Percentiles rank a stretch among this genome's conserved stretches.
phyloP scores from a whole-genome alignment of 1,139 yeast genomes.

The Meyerozyma guilliermondii region DNA sequence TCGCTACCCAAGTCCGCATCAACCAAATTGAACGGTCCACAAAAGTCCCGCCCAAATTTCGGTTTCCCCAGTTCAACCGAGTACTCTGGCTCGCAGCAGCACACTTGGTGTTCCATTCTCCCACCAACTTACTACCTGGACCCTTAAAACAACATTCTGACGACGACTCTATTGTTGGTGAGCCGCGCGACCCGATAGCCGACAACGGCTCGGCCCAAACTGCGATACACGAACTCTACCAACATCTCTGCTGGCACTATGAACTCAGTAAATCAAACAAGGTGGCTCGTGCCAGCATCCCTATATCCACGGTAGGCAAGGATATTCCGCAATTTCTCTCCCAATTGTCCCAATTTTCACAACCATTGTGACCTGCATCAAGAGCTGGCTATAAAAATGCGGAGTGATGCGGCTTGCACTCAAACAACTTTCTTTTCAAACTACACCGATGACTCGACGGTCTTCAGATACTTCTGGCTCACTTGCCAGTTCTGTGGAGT shows the following conservation, averaged over 20 bases:
- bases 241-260: constrained; percentile 14
- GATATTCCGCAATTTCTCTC: constrained; percentile 12
- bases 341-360: not conserved
- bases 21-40: constrained; percentile 61
- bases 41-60: constrained; percentile 67
- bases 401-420: not conserved
- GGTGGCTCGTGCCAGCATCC: constrained; percentile 17
- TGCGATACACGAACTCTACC: constrained; percentile 6
- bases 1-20: constrained; percentile 58
- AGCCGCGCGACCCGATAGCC: not conserved
- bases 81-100: constrained; percentile 64
- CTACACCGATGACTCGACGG: not conserved
- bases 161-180: not conserved
- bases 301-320: constrained; percentile 13
- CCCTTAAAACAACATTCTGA: constrained; percentile 6
- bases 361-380: not conserved
- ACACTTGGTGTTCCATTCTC: constrained; percentile 28
- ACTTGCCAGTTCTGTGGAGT: not conserved
- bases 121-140: constrained; percentile 4
- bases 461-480: not conserved
- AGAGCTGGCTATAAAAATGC: not conserved
- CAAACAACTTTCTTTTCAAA: too few relatives aligned
- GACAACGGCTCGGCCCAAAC: not conserved
- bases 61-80: constrained; percentile 72
- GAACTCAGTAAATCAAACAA: constrained; percentile 15